These are phyloP conservation scores for Kurtzmaniella quercitrusa DNA, from an alignment of 1,139 yeast species.

Conservation along the genomic window DNA sequence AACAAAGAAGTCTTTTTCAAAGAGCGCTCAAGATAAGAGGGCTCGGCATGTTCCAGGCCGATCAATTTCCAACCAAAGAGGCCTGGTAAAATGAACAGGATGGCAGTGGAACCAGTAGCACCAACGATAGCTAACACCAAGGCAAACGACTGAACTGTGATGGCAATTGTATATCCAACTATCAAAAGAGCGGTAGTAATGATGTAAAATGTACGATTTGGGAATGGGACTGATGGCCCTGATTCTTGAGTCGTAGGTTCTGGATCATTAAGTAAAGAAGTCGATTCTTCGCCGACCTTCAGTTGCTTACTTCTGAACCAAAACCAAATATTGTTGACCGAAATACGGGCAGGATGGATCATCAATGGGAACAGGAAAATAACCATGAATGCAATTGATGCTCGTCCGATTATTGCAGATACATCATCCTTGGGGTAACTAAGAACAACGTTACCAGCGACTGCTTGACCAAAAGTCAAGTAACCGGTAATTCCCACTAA, in stretches of 20 bases:
- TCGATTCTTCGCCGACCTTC: conserved; percentile 8
- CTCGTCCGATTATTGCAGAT: conserved; percentile 49
- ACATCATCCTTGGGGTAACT: conserved; percentile 53
- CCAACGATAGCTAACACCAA: conserved; percentile 56
- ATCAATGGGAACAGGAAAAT: conserved; percentile 85
- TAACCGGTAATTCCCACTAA: conserved; percentile 42
- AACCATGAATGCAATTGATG: conserved; percentile 77
- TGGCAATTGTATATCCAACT: conserved; percentile 42
- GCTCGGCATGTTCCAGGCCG: conserved; percentile 28
- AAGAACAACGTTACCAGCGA: conserved; percentile 75
- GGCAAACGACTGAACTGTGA: conserved; percentile 49
- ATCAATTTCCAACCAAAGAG: conserved; percentile 51
- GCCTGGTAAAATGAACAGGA: conserved; percentile 57
- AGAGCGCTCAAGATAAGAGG: conserved; percentile 18
- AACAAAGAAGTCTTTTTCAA: conserved; percentile 27
- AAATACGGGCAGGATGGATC: conserved; percentile 88
- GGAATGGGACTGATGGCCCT: conserved; percentile 45
- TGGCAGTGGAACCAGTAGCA: conserved; percentile 59
- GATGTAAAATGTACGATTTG: conserved; percentile 41
- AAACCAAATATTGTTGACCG: conserved; percentile 69
- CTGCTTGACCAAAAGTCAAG: conserved; percentile 41
- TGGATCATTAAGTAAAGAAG: conserved; percentile 13
- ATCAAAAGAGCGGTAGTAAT: conserved; percentile 46
- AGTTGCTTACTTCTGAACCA: conserved; percentile 30
- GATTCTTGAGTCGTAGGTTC: conserved; percentile 9